Evolutionary conservation across 169 alveolate species (phyloP).

Genomic region (Cryptosporidium baileyi): DNA sequence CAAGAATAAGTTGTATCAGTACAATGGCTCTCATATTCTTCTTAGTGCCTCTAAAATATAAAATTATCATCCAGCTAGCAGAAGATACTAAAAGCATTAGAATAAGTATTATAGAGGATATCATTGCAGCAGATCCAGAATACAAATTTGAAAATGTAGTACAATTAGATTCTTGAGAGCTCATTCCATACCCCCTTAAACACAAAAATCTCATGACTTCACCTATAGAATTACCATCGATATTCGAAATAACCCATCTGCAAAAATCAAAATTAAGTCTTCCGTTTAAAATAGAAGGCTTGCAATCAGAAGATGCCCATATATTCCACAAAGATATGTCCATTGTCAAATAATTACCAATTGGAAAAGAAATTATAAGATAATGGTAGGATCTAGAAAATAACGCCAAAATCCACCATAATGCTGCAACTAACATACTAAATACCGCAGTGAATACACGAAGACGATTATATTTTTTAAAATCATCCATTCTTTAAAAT

Average conservation of each 20-base stretch:
- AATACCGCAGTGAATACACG: conserved; percentile 62
- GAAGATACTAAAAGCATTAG: conserved; percentile 24
- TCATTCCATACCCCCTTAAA: conserved; percentile 50
- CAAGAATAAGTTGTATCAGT: conserved; percentile 29
- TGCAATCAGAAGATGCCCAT: conserved; percentile 69
- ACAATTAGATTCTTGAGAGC: conserved; percentile 20
- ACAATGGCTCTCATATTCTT: conserved; percentile 29
- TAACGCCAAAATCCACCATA: conserved; percentile 65
- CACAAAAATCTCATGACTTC: conserved; percentile 68
- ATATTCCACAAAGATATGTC: conserved; percentile 67
- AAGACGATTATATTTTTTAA: conserved; percentile 15
- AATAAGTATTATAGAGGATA: conserved; percentile 10
- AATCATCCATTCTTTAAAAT: too few species aligned
- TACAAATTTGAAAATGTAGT: conserved; percentile 60
- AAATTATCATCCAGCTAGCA: not conserved
- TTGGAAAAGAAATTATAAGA: conserved; percentile 50
- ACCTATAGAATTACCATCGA: conserved; percentile 64
- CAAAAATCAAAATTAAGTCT: conserved; percentile 59
- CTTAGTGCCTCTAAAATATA: conserved; percentile 18
- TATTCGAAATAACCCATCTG: conserved; percentile 53
- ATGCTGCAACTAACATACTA: conserved; percentile 19
- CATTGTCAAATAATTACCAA: conserved; percentile 56
- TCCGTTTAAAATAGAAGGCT: conserved; percentile 12
- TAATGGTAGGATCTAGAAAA: conserved; percentile 55
- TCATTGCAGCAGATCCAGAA: conserved; percentile 63